Percentiles rank a stretch among this genome's conserved stretches.
Evolutionary conservation across 352 stramenopile species (phyloP).

Genomic region (Salisapilia sapeloensis): DNA sequence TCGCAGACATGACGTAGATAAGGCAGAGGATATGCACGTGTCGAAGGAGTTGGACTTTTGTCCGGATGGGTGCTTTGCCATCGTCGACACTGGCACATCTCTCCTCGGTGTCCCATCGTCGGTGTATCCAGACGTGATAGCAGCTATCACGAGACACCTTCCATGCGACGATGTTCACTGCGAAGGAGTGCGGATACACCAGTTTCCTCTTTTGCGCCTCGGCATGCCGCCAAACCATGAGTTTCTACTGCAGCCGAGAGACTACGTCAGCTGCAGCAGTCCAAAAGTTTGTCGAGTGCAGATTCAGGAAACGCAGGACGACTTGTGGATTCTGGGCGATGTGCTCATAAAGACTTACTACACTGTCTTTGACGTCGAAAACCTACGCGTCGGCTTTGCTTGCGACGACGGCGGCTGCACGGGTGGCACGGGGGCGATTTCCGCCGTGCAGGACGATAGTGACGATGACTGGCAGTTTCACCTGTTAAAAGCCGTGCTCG

Average conservation of each 20-base stretch:
- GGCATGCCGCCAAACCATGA: constrained; percentile 75
- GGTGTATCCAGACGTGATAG: constrained; percentile 44
- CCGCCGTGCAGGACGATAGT: constrained; percentile 11
- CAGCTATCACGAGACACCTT: constrained; percentile 34
- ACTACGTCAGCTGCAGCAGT: constrained; percentile 65
- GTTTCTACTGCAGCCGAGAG: constrained; percentile 57
- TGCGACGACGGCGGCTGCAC: constrained; percentile 67
- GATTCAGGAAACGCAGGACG: constrained; percentile 51
- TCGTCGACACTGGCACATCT: constrained; percentile 80
- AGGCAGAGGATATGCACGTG: too few species aligned
- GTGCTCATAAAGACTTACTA: constrained; percentile 87
- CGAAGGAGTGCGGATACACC: constrained; percentile 16
- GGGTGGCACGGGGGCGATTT: constrained; percentile 48
- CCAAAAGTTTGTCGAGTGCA: constrained; percentile 65
- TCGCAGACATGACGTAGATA: too few species aligned
- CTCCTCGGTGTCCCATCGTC: constrained; percentile 65
- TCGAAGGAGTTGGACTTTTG: constrained; percentile 28
- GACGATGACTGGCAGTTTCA: too few species aligned
- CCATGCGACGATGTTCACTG: constrained; percentile 57
- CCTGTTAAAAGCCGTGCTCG: too few species aligned
- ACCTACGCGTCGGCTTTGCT: constrained; percentile 77
- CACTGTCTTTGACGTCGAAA: constrained; percentile 80
- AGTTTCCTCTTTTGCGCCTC: constrained; percentile 60
- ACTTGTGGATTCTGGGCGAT: constrained; percentile 83
- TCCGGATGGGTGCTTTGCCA: constrained; percentile 68